These are phyloP conservation scores for Fusarium virguliforme DNA, from an alignment of 2,329 filamentous ascomycete genomes.

Conservation along the genomic window DNA sequence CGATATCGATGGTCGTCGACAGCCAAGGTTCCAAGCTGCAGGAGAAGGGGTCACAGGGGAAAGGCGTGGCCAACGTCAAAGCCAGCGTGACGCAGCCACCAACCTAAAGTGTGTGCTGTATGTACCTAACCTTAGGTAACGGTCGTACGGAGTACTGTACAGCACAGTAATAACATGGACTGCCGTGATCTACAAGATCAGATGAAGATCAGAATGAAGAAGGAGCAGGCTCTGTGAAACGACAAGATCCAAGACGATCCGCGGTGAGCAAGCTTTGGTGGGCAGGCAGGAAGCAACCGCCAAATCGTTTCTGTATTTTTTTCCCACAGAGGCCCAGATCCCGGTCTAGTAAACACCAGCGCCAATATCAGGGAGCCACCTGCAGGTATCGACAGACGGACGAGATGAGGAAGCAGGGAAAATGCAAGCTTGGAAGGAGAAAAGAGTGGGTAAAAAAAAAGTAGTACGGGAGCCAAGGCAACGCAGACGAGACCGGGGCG, in stretches of 20 bases:
- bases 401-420: slow-evolving; percentile 20
- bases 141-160: too few species aligned
- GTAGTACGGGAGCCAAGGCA: slow-evolving; percentile 13
- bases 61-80: slow-evolving; percentile 11
- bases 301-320: too few species aligned
- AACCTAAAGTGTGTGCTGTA: not conserved
- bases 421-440: slow-evolving; percentile 11
- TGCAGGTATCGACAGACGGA: slow-evolving; percentile 40
- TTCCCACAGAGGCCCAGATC: slow-evolving; percentile 17
- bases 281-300: too few species aligned
- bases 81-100: slow-evolving; percentile 6
- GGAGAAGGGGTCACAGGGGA: slow-evolving; percentile 8
- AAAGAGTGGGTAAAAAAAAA: slow-evolving; percentile 26
- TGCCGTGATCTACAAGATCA: not conserved
- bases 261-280: slow-evolving; percentile 21
- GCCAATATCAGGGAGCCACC: slow-evolving; percentile 36
- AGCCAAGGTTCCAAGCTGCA: not conserved
- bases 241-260: slow-evolving; percentile 41
- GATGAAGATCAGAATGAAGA: slow-evolving; percentile 19
- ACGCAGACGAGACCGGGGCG: slow-evolving; percentile 26
- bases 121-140: too few species aligned
- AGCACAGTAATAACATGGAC: too few species aligned
- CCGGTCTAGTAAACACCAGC: slow-evolving; percentile 38
- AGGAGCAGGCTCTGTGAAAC: slow-evolving; percentile 24
- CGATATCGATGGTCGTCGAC: slow-evolving; percentile 1